Base-by-base conservation (phyloP, 2,329 filamentous ascomycete genomes). In the Colletotrichum cereale region DNA sequence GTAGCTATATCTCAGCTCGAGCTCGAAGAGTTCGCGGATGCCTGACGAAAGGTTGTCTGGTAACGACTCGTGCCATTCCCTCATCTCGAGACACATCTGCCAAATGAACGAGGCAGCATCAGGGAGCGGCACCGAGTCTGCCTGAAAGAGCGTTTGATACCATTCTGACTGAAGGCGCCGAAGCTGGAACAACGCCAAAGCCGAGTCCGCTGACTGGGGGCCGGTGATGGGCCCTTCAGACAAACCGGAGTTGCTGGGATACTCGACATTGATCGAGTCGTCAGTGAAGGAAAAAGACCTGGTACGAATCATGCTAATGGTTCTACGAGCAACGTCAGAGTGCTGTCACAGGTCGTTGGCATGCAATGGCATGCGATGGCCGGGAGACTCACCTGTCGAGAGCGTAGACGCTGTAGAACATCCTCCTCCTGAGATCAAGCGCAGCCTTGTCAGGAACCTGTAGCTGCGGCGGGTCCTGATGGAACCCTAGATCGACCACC, bases 221-320 rank as follows among this genome's bases (percentile, higher is more conserved):
- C 79, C 84, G 76, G 79, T 77, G 52, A 86, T 82, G 63, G 85
- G 79, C 3, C 81, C 82, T 0, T 82, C 78, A n/a, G 80, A 78
- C 75, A 83, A 76, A 42, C 82, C 79, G n/a, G 82, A 79, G 10
- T 82, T 79, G 65, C 88, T 87, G 1, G 95, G 94, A 73, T 95
- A 89, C n/a, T 88, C 89, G 38, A 98, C 95, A 74, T 93, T 92
- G 34, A 93, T 89, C 7, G 95, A 92, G 67, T 96, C 94, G 78
- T 98, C 96, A 0, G 94, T 96, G 78, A 98, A 98, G 0, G 96
- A 97, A 80, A 98, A 98, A 0, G 95, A 92, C 42, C 94, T 88
- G 14, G 93, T 93, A 75, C 97, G 91, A 5, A 96, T 93, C 85
- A 97, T 93, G 75, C 95, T 97, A 56, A 97, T 95, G 14, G 93